Percentiles rank a stretch among this genome's conserved stretches.
phyloP scores from a whole-genome alignment of 371 early-diverging fungal species.

The Actinomortierella wolfii region DNA sequence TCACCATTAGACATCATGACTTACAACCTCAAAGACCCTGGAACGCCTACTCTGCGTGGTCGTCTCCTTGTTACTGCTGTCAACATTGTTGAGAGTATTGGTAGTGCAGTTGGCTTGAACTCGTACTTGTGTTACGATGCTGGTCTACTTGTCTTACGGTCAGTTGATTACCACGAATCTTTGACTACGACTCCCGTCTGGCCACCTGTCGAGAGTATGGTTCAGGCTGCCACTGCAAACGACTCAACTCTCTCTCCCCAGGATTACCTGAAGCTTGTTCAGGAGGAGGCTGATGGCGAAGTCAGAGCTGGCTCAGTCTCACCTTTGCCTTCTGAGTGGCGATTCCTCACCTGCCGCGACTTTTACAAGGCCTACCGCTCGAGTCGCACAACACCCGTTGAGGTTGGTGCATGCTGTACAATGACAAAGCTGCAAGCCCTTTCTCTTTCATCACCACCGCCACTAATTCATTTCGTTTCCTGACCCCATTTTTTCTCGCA shows the following conservation, averaged over 20 bases:
- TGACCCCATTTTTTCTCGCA: no score
- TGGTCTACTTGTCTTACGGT: slow-evolving; percentile 24
- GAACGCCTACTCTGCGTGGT: slow-evolving; percentile 27
- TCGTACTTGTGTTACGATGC: slow-evolving; percentile 26
- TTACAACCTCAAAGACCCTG: slow-evolving; percentile 37
- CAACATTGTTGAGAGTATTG: slow-evolving; percentile 28
- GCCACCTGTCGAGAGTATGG: slow-evolving; percentile 21
- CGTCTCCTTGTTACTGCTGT: slow-evolving; percentile 16
- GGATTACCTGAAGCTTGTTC: slow-evolving; percentile 14
- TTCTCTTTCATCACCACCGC: no score
- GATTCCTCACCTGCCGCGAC: slow-evolving; percentile 35
- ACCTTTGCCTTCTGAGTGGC: background rate
- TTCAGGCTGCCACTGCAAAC: slow-evolving; percentile 7
- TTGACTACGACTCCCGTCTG: slow-evolving; percentile 32
- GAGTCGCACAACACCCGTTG: slow-evolving; percentile 33
- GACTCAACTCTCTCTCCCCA: slow-evolving; percentile 8
- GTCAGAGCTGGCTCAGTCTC: background rate
- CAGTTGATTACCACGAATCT: slow-evolving; percentile 17
- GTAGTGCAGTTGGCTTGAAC: slow-evolving; percentile 20
- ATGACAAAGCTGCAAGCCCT: no score
- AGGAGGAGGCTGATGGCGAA: slow-evolving; percentile 17
- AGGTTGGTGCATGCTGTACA: slow-evolving; percentile 8
- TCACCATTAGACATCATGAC: slow-evolving; percentile 3
- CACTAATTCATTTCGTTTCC: no score
- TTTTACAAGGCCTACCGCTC: slow-evolving; percentile 47